A percentile compares a stretch with the other conserved stretches of the same genome.
phyloP scores from a whole-genome alignment of 2,329 filamentous ascomycete species.

The Sporothrix inflata region DNA sequence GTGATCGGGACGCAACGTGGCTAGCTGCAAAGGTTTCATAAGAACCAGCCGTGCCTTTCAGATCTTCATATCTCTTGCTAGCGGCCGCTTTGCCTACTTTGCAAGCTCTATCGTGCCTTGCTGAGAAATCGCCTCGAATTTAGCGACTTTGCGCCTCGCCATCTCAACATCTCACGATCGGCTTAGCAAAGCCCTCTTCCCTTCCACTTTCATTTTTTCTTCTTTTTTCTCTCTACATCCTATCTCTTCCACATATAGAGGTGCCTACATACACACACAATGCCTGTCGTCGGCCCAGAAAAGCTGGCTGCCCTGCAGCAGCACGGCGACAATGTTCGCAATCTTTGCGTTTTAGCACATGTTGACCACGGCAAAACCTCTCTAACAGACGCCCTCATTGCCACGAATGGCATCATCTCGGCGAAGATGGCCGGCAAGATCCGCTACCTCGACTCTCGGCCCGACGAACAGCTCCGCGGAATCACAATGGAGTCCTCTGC shows the following conservation, averaged over 20 bases:
- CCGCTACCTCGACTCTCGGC: constrained; percentile 92
- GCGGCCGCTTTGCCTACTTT: not conserved
- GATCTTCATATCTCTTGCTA: not conserved
- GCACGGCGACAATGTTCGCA: constrained; percentile 85
- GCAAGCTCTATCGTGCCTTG: not conserved
- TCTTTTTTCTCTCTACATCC: not conserved
- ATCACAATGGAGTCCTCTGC: constrained; percentile 99
- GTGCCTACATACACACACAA: constrained; percentile 43
- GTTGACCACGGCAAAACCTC: constrained; percentile 99
- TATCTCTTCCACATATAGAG: not conserved
- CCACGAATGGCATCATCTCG: constrained; percentile 99
- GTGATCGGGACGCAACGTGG: not conserved
- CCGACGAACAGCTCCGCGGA: constrained; percentile 91
- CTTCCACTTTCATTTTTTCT: not conserved
- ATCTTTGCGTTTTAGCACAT: constrained; percentile 95
- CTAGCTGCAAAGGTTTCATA: not conserved
- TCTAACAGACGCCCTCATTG: constrained; percentile 90
- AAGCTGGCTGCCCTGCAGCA: constrained; percentile 89
- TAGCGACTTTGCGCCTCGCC: not conserved
- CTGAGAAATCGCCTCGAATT: not conserved
- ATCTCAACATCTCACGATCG: not conserved
- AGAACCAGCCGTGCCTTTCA: not conserved
- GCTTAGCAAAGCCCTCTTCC: no score
- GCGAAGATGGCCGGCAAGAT: constrained; percentile 97
- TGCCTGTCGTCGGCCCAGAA: constrained; percentile 91